Evolutionary conservation across 2,329 filamentous ascomycete genomes (phyloP).

Genomic region (Blastomyces gilchristii): DNA sequence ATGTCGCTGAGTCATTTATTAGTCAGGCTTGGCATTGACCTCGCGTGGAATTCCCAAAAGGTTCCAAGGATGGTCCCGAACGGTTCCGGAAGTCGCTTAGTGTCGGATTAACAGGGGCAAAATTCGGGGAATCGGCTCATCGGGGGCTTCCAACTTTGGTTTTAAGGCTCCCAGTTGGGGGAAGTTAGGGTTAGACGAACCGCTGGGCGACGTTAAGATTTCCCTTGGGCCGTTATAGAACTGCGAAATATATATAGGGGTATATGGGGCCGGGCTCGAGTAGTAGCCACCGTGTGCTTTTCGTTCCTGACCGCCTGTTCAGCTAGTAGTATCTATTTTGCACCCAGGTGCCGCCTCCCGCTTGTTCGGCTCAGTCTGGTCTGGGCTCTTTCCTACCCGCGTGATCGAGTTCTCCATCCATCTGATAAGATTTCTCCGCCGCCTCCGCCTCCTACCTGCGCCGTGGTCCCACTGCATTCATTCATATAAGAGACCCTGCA

Average conservation of each 20-base stretch:
- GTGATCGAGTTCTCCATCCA: not conserved
- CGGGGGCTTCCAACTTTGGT: not conserved
- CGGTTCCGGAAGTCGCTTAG: not conserved
- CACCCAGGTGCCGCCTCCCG: too few relatives aligned
- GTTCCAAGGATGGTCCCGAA: not conserved
- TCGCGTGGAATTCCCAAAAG: not conserved
- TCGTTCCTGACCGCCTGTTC: not conserved
- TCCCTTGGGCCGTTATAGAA: not conserved
- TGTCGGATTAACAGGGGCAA: not conserved
- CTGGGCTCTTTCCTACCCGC: not conserved
- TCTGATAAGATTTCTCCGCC: not conserved
- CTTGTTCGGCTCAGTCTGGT: not conserved
- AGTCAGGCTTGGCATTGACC: not conserved
- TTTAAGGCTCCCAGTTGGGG: not conserved
- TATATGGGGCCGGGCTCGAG: not conserved
- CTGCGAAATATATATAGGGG: not conserved
- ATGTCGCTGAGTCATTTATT: constrained; percentile 1
- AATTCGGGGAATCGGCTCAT: not conserved
- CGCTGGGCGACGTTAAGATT: not conserved
- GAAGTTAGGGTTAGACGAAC: not conserved
- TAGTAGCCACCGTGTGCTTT: not conserved
- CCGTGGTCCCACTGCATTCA: not conserved
- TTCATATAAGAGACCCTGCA: not conserved
- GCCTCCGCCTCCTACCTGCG: not conserved
- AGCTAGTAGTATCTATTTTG: too few relatives aligned